Base-by-base conservation (phyloP, 257 asterid genomes). In the Rhazya stricta region DNA sequence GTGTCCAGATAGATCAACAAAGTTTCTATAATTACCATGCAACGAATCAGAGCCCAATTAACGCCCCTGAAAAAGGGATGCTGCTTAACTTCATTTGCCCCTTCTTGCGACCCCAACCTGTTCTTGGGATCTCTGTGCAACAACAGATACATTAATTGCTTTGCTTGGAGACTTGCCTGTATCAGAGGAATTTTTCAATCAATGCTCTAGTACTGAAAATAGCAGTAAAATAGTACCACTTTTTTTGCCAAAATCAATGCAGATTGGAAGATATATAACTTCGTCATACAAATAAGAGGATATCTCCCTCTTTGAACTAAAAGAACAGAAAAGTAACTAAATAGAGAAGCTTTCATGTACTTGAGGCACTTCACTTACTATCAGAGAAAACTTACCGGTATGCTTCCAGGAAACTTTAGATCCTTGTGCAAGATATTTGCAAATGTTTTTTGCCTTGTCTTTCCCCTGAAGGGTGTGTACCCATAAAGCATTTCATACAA, bases 391-490 rank as follows among this genome's bases (percentile, higher is more conserved):
- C 76, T 75, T 79, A 89, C 98, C 87, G 89, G 90, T 87, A 86
- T 94, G 76, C 89, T 92, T 76, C 88, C 88, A 3, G 96, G 96
- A 71, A 94, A 94, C 88, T 91, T 94, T 54, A 94, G 80, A 81
- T 92, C 98, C 88, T 87, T 94, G 81, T 91, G 98, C 79, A 94
- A 89, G 83, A 92, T 60, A 83, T 94, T 94, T 13, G 96, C 75
- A 71, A 94, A 94, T 51, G 98, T 94, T 88, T 92, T 92, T 82
- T 94, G 99, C 89, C 99, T 94, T 11, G 96, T 92, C 91, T 94
- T 94, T 77, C 99, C 98, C 85, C 97, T 84, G 61, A 94, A 94
- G 69, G 99, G 99, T 63, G 99, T 92, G 76, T 94, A 92, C 63
- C 99, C 99, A 57, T 92, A 94, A 30, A 94, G 77, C 99, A 94